phyloP scores from a whole-genome alignment of 257 asterid species.

The Capsicum rhomboideum region DNA sequence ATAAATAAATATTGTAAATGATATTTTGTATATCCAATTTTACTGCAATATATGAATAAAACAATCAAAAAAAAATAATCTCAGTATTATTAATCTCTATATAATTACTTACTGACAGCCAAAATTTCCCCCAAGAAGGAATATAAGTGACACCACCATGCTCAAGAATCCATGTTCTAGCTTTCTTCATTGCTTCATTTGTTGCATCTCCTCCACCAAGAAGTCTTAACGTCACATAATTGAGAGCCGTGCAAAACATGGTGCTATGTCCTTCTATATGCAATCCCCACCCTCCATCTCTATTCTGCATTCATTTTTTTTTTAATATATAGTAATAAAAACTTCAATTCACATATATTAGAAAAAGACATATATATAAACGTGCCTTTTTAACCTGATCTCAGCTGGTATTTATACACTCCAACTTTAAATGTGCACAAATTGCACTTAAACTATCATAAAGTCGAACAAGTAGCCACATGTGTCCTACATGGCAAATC shows the following conservation, averaged over 20 bases:
- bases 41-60: background rate
- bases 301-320: slow-evolving; percentile 30
- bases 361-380: too few relatives aligned
- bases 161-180: slow-evolving; percentile 56
- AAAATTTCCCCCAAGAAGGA: slow-evolving; percentile 70
- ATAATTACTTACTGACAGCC: slow-evolving; percentile 41
- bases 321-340: background rate
- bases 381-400: too few relatives aligned
- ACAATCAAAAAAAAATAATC: background rate
- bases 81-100: background rate
- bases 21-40: background rate
- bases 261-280: slow-evolving; percentile 62
- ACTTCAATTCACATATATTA: too few relatives aligned
- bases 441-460: too few relatives aligned
- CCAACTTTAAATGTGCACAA: too few relatives aligned
- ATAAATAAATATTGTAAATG: background rate
- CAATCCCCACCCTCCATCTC: slow-evolving; percentile 87
- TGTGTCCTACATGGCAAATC: too few relatives aligned
- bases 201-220: slow-evolving; percentile 43
- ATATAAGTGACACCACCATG: slow-evolving; percentile 59
- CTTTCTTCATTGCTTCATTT: slow-evolving; percentile 33
- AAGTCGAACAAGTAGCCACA: too few relatives aligned
- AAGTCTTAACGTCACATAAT: slow-evolving; percentile 48
- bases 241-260: slow-evolving; percentile 61
- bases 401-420: too few relatives aligned